Conservation (phyloP, 305 asterid species). For the Solanum chacoense region DNA sequence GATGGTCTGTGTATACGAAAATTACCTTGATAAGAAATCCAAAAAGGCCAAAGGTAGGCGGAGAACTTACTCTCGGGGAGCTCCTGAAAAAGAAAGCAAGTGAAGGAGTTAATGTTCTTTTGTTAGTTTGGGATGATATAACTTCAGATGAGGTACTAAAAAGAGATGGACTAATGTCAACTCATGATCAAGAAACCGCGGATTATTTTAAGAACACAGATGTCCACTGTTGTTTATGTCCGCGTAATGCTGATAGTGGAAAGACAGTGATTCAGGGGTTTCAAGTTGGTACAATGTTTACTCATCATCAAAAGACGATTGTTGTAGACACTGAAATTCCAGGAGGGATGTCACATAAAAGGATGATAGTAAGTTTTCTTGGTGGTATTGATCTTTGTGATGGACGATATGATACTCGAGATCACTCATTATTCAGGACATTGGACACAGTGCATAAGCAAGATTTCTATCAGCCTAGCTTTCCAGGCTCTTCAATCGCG, state of each 20-base stretch:
- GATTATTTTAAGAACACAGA: slow-evolving; percentile 42
- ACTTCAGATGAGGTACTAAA: slow-evolving; percentile 38
- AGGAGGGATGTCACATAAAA: slow-evolving; percentile 8
- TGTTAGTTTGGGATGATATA: slow-evolving; percentile 84
- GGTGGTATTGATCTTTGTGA: slow-evolving; percentile 92
- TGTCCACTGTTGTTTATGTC: slow-evolving; percentile 63
- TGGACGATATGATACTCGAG: slow-evolving; percentile 65
- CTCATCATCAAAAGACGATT: slow-evolving; percentile 79
- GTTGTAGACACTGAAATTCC: slow-evolving; percentile 38
- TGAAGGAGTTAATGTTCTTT: slow-evolving; percentile 57
- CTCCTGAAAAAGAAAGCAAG: slow-evolving; percentile 57
- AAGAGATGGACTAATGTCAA: slow-evolving; percentile 71
- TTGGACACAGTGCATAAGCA: slow-evolving; percentile 40
- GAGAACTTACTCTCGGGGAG: slow-evolving; percentile 51
- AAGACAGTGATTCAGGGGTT: slow-evolving; percentile 48
- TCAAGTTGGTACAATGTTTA: slow-evolving; percentile 54
- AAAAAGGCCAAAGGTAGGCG: slow-evolving; percentile 37
- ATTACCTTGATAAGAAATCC: slow-evolving; percentile 57
- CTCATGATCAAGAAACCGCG: slow-evolving; percentile 65
- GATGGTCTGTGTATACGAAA: slow-evolving; percentile 11
- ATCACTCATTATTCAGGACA: slow-evolving; percentile 55
- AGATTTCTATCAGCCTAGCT: slow-evolving; percentile 84
- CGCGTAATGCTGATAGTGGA: slow-evolving; percentile 56
- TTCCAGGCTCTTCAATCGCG: slow-evolving; percentile 47
- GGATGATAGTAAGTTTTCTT: slow-evolving; percentile 52